A percentile compares a stretch with the other conserved stretches of the same genome.
phyloP scores from a whole-genome alignment of 1,284 basidiomycete genomes.

The Rhodotorula mucilaginosa region DNA sequence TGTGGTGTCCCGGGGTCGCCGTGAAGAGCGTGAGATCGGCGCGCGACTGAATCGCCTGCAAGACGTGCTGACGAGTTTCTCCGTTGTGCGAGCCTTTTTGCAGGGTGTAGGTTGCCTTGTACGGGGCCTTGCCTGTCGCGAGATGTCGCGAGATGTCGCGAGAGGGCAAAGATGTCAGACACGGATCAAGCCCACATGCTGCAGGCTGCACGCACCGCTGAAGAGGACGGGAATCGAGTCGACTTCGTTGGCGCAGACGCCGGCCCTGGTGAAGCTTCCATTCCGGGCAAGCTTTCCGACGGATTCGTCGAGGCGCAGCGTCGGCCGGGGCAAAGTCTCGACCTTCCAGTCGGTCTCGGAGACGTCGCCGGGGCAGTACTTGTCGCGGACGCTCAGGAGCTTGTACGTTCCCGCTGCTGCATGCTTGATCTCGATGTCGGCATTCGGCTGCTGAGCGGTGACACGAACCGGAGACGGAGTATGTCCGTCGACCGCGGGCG shows the following conservation, averaged over 20 bases:
- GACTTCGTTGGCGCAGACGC: slow-evolving; percentile 75
- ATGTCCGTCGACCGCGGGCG: slow-evolving; percentile 1
- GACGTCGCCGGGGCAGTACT: slow-evolving; percentile 76
- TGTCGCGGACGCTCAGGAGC: slow-evolving; percentile 70
- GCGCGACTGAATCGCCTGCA: slow-evolving; percentile 39
- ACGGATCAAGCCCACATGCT: slow-evolving; percentile 15
- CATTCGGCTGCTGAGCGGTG: slow-evolving; percentile 25
- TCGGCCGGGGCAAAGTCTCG: slow-evolving; percentile 70
- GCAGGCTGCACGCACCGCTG: slow-evolving; percentile 53
- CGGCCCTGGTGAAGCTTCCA: slow-evolving; percentile 65
- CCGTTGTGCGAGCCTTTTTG: slow-evolving; percentile 34
- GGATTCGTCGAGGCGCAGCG: slow-evolving; percentile 44
- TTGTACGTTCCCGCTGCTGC: slow-evolving; percentile 63
- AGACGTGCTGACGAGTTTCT: slow-evolving; percentile 14
- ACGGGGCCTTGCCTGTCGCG: slow-evolving; percentile 37
- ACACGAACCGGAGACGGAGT: slow-evolving; percentile 7
- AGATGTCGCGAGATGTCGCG: too few relatives aligned
- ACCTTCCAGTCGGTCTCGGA: slow-evolving; percentile 64
- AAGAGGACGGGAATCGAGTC: slow-evolving; percentile 78
- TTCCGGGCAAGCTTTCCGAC: slow-evolving; percentile 58
- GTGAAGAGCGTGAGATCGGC: slow-evolving; percentile 61
- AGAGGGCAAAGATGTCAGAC: background rate
- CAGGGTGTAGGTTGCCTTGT: slow-evolving; percentile 38
- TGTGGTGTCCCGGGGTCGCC: slow-evolving; percentile 71
- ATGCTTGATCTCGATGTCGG: slow-evolving; percentile 51